phyloP scores from a whole-genome alignment of 2,329 filamentous ascomycete genomes.

The Amphichorda felina region DNA sequence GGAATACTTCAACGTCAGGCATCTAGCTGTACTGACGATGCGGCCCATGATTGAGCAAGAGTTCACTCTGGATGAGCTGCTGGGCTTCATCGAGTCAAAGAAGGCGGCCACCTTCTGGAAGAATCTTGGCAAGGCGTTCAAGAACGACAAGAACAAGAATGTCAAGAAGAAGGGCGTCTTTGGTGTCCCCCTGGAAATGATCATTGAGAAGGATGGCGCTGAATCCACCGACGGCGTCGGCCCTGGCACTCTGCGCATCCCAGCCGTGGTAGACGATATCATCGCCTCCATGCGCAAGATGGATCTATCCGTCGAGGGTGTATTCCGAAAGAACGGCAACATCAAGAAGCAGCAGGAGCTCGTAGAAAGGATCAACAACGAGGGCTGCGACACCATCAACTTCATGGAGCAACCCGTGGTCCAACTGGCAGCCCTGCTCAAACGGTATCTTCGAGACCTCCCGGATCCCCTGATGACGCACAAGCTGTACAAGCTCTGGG shows the following conservation, averaged over 20 bases:
- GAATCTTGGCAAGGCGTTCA: conserved; percentile 94
- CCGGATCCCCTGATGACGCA: conserved; percentile 91
- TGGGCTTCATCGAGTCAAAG: conserved; percentile 84
- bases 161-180: conserved; percentile 92
- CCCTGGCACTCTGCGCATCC: conserved; percentile 79
- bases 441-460: conserved; percentile 88
- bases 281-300: conserved; percentile 94
- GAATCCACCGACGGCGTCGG: conserved; percentile 97
- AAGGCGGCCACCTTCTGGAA: conserved; percentile 92
- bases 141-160: conserved; percentile 65
- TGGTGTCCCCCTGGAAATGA: conserved; percentile 74
- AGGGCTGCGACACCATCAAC: conserved; percentile 76
- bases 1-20: conserved; percentile 95
- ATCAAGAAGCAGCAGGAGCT: conserved; percentile 87
- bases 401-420: conserved; percentile 83
- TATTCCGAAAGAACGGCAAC: conserved; percentile 98
- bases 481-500: conserved; percentile 85
- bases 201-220: conserved; percentile 87
- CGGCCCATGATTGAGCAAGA: conserved; percentile 81
- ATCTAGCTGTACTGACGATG: conserved; percentile 90
- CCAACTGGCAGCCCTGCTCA: conserved; percentile 84
- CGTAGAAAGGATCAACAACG: conserved; percentile 73
- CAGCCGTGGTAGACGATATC: conserved; percentile 88
- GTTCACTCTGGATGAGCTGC: conserved; percentile 86
- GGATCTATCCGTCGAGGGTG: conserved; percentile 97